Evolutionary conservation across 371 early-diverging fungal species (phyloP).

Genomic region (Zopfochytrium polystomum): DNA sequence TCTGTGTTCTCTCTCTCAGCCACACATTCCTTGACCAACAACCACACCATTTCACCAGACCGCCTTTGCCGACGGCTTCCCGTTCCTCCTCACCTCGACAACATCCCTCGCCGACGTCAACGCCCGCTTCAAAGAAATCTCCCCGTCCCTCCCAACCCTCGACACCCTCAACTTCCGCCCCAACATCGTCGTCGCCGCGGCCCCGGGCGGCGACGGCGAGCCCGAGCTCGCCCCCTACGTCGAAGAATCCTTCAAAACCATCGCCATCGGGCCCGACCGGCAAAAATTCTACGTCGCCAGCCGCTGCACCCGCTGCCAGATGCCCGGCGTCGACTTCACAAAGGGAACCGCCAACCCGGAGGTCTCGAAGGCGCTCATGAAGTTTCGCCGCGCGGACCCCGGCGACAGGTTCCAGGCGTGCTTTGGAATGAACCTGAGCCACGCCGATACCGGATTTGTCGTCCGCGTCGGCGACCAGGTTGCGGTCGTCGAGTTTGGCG

Average conservation of each 20-base stretch:
- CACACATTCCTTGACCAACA: too few relatives aligned
- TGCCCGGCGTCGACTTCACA: slow-evolving; percentile 36
- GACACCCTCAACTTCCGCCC: slow-evolving; percentile 38
- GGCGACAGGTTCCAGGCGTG: slow-evolving; percentile 35
- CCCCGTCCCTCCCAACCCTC: not conserved
- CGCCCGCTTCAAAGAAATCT: slow-evolving; percentile 2
- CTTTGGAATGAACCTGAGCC: slow-evolving; percentile 44
- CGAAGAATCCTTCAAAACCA: slow-evolving; percentile 32
- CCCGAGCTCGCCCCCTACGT: slow-evolving; percentile 14
- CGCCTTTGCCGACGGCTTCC: slow-evolving; percentile 44
- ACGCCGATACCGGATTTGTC: slow-evolving; percentile 6
- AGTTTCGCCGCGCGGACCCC: slow-evolving; percentile 40
- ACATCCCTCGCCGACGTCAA: slow-evolving; percentile 34
- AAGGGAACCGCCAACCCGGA: slow-evolving; percentile 26
- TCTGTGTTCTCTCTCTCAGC: too few relatives aligned
- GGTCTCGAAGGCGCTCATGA: slow-evolving; percentile 31
- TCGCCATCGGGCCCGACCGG: slow-evolving; percentile 1
- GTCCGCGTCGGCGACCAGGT: slow-evolving; percentile 34
- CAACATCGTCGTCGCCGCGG: slow-evolving; percentile 35
- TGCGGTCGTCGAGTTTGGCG: slow-evolving; percentile 16
- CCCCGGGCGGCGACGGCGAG: not conserved
- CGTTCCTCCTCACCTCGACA: slow-evolving; percentile 37
- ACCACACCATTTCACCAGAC: slow-evolving; percentile 20
- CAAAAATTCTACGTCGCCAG: slow-evolving; percentile 24
- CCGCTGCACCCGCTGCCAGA: slow-evolving; percentile 44